Evolutionary conservation across 495 filamentous ascomycete genomes (phyloP).

Genomic region (Talaromyces liani): DNA sequence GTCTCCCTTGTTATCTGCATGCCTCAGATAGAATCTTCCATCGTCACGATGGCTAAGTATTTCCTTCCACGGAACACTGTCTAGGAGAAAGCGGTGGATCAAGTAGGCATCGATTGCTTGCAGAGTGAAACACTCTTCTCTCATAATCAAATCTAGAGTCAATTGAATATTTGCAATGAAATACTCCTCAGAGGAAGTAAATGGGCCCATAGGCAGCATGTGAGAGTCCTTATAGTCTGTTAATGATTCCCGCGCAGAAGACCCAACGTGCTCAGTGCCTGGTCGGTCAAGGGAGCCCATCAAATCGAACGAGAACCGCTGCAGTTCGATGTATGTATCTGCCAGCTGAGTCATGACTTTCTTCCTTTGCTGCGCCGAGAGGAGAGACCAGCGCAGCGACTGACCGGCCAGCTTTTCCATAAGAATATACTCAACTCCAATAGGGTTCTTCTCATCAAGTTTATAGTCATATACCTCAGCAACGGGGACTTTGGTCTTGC

Average conservation of each 20-base stretch:
- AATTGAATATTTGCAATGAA: constrained; percentile 14
- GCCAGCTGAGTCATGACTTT: too few relatives aligned
- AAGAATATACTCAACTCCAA: too few relatives aligned
- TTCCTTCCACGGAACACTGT: constrained; percentile 13
- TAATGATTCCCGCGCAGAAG: constrained; percentile 25
- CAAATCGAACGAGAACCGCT: too few relatives aligned
- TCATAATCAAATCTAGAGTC: constrained; percentile 22
- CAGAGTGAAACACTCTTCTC: constrained; percentile 19
- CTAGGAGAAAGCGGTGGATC: constrained; percentile 30
- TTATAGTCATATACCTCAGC: too few relatives aligned
- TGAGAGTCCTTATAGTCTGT: constrained; percentile 15
- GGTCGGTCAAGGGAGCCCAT: too few relatives aligned
- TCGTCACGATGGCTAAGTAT: constrained; percentile 14
- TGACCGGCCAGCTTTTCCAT: too few relatives aligned
- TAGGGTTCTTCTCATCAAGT: too few relatives aligned
- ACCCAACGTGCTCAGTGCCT: constrained; percentile 16
- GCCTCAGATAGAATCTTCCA: constrained; percentile 32
- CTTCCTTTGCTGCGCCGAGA: too few relatives aligned
- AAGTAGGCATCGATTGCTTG: constrained; percentile 27
- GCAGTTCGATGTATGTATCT: too few relatives aligned
- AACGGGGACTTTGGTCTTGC: too few relatives aligned
- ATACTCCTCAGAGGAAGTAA: constrained; percentile 15
- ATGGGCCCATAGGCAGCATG: constrained; percentile 17
- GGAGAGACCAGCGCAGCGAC: too few relatives aligned
- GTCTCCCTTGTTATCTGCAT: constrained; percentile 39